Evolutionary conservation across 495 filamentous ascomycete genomes (phyloP).

Genomic region (Coniosporium apollinis): DNA sequence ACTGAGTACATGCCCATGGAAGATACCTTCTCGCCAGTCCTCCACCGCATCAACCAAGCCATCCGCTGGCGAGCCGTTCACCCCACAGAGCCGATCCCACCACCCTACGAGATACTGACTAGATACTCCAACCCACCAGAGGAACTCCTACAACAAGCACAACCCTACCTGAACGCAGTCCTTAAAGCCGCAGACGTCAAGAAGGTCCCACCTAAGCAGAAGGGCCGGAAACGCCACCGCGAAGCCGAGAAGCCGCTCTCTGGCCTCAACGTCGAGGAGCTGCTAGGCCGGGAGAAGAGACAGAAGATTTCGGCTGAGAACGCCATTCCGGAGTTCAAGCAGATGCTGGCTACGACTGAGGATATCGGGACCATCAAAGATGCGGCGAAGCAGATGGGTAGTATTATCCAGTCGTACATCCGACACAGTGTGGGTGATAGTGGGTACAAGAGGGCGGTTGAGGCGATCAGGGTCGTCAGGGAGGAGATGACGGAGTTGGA

Average conservation of each 20-base stretch:
- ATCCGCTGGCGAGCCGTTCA: constrained; percentile 67
- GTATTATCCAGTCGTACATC: constrained; percentile 52
- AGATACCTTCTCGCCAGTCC: constrained; percentile 75
- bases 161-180: constrained; percentile 41
- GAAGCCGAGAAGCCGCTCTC: constrained; percentile 73
- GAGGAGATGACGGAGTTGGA: constrained; percentile 63
- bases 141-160: constrained; percentile 38
- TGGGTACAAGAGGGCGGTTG: constrained; percentile 57
- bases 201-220: constrained; percentile 77
- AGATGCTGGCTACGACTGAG: constrained; percentile 47
- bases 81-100: constrained; percentile 48
- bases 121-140: constrained; percentile 61
- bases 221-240: constrained; percentile 50
- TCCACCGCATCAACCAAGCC: constrained; percentile 77
- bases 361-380: constrained; percentile 44
- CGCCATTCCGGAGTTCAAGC: constrained; percentile 84
- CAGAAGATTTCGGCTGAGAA: constrained; percentile 59
- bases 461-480: constrained; percentile 60
- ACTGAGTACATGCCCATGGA: constrained; percentile 63
- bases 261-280: constrained; percentile 68
- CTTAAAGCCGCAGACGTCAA: constrained; percentile 64
- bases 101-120: constrained; percentile 47
- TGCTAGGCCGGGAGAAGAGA: constrained; percentile 46
- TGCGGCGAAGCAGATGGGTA: constrained; percentile 56
- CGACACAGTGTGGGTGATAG: constrained; percentile 55